phyloP scores from a whole-genome alignment of 73 alveolate genomes.

The Uronychia setigera region DNA sequence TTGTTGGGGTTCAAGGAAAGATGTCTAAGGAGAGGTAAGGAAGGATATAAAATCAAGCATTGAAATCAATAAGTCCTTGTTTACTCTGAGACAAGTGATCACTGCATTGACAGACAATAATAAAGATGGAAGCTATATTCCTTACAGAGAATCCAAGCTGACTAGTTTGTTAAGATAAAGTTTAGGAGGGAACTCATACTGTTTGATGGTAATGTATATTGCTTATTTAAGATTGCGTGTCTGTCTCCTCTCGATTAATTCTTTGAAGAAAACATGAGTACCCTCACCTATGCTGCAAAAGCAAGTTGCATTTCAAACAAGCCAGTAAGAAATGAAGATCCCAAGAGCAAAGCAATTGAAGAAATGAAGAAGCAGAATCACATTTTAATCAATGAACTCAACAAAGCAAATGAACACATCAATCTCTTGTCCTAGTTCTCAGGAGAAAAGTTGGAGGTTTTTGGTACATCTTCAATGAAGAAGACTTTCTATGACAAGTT shows the following conservation, averaged over 20 bases:
- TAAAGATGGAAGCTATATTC: not conserved
- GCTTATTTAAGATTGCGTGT: constrained; percentile 95
- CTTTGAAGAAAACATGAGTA: constrained; percentile 93
- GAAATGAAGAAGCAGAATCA: constrained; percentile 48
- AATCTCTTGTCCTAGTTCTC: constrained; percentile 2
- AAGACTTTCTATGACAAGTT: not conserved
- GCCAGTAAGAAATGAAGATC: constrained; percentile 93
- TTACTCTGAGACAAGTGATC: constrained; percentile 83
- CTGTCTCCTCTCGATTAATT: constrained; percentile 87
- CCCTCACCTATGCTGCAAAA: constrained; percentile 93
- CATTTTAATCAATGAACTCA: constrained; percentile 11
- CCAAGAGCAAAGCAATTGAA: constrained; percentile 54
- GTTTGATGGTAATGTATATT: constrained; percentile 95
- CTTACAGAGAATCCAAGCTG: not conserved
- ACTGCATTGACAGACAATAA: not conserved
- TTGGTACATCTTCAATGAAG: not conserved
- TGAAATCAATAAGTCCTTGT: constrained; percentile 93
- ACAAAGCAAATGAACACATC: constrained; percentile 27
- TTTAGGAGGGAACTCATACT: constrained; percentile 95
- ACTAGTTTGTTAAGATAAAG: constrained; percentile 12
- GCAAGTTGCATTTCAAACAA: constrained; percentile 92
- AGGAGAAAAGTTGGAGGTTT: not conserved
- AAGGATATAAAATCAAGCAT: constrained; percentile 44
- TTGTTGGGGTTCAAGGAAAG: constrained; percentile 83
- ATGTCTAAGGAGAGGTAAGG: constrained; percentile 76